A percentile compares a stretch with the other conserved stretches of the same genome.
Evolutionary conservation across 129 eudicot genomes (phyloP).

Genomic region (Oenanthe sinensis): DNA sequence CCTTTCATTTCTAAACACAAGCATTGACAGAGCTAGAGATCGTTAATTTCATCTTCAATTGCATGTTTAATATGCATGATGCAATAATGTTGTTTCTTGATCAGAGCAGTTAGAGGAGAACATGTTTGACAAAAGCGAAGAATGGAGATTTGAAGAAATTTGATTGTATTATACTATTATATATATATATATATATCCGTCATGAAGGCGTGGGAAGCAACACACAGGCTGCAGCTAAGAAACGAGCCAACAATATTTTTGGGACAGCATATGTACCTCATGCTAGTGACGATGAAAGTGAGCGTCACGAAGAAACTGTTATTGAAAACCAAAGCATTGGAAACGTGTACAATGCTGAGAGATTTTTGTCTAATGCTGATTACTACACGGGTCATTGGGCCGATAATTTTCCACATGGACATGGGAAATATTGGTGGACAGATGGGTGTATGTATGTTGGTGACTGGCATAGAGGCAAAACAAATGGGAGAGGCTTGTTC

Average conservation of each 20-base stretch:
- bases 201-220: slow-evolving; percentile 99
- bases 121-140: neutral
- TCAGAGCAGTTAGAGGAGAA: neutral
- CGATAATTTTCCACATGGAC: slow-evolving; percentile 79
- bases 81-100: neutral
- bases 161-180: neutral
- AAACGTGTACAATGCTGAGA: slow-evolving; percentile 43
- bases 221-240: slow-evolving; percentile 78
- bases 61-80: neutral
- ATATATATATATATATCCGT: no score
- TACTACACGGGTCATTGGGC: slow-evolving; percentile 72
- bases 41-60: neutral
- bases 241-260: slow-evolving; percentile 69
- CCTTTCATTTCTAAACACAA: slow-evolving; percentile 27
- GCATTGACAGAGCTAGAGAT: slow-evolving; percentile 15
- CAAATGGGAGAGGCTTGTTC: slow-evolving; percentile 73
- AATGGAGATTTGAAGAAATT: slow-evolving; percentile 4
- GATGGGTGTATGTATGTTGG: slow-evolving; percentile 96
- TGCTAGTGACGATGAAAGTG: slow-evolving; percentile 35
- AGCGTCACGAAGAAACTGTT: slow-evolving; percentile 23
- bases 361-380: slow-evolving; percentile 67
- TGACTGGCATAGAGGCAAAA: slow-evolving; percentile 78
- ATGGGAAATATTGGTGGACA: slow-evolving; percentile 88
- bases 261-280: slow-evolving; percentile 52
- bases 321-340: slow-evolving; percentile 33